phyloP scores from a whole-genome alignment of 148 eudicot species.

The Silene conica region DNA sequence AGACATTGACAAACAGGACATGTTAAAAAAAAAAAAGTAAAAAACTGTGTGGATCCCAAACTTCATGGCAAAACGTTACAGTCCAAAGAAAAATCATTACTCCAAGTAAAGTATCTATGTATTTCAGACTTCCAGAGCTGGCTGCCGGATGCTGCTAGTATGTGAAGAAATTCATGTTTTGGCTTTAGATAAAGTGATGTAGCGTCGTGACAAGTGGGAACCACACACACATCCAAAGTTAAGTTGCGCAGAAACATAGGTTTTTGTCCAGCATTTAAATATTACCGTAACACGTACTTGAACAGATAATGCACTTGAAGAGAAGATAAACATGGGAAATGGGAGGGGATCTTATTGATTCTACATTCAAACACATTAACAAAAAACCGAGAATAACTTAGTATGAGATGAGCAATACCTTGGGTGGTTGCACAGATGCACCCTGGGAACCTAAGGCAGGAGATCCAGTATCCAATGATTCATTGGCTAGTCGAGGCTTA shows the following conservation, averaged over 20 bases:
- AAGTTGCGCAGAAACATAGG: too few species aligned
- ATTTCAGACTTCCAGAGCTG: neutral
- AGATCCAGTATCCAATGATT: constrained; percentile 41
- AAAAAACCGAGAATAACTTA: constrained; percentile 6
- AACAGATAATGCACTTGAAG: neutral
- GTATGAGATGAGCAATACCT: constrained; percentile 36
- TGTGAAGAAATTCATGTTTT: neutral
- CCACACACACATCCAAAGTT: too few species aligned
- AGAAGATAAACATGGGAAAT: neutral
- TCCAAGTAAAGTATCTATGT: too few species aligned
- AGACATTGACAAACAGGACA: neutral
- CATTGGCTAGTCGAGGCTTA: constrained; percentile 32
- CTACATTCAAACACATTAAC: neutral
- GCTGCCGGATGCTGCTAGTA: neutral
- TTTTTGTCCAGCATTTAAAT: neutral
- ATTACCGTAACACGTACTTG: neutral
- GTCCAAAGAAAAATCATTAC: too few species aligned
- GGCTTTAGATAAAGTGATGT: too few species aligned
- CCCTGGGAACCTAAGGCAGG: constrained; percentile 37
- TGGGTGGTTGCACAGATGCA: constrained; percentile 37
- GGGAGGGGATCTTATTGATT: neutral
- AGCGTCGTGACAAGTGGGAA: too few species aligned
- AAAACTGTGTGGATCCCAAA: neutral
- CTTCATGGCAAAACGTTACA: neutral
- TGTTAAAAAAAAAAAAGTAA: neutral